Evolutionary conservation across 1,284 basidiomycete species (phyloP).

Genomic region (Leccinum olivaceoglutinosum): DNA sequence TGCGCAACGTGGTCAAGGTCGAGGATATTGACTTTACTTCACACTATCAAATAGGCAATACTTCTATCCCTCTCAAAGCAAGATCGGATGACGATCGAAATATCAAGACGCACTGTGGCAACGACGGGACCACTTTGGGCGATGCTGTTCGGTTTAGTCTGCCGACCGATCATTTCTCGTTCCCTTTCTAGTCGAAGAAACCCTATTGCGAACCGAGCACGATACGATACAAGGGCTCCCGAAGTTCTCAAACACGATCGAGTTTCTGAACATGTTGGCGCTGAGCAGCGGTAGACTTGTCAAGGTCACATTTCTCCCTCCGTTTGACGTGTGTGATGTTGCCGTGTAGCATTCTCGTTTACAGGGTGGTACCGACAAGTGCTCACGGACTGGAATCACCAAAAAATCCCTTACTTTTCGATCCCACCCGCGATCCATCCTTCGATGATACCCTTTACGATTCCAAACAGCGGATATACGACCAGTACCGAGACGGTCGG

Average conservation of each 20-base stretch:
- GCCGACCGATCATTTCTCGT: neutral
- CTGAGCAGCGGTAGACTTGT: no score
- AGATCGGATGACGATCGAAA: constrained; percentile 60
- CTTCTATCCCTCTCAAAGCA: constrained; percentile 22
- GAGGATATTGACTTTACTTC: constrained; percentile 60
- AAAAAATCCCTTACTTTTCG: constrained; percentile 90
- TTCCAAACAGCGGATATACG: constrained; percentile 26
- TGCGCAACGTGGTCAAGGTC: constrained; percentile 91
- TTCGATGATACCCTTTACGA: constrained; percentile 60
- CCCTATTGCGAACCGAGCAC: constrained; percentile 65
- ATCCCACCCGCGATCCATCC: constrained; percentile 75
- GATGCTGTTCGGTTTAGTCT: constrained; percentile 40
- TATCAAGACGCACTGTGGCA: no score
- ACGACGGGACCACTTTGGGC: no score
- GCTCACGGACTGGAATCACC: constrained; percentile 94
- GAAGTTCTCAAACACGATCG: no score
- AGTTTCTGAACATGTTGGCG: no score
- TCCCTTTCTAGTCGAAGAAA: constrained; percentile 68
- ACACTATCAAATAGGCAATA: no score
- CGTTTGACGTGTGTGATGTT: neutral
- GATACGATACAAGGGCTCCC: constrained; percentile 75
- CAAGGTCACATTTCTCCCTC: neutral
- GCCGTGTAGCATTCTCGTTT: neutral
- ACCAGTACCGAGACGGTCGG: constrained; percentile 57
- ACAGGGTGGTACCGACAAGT: constrained; percentile 83